Base-by-base conservation (phyloP, 73 alveolate genomes). In the Symbiodinium natans region DNA sequence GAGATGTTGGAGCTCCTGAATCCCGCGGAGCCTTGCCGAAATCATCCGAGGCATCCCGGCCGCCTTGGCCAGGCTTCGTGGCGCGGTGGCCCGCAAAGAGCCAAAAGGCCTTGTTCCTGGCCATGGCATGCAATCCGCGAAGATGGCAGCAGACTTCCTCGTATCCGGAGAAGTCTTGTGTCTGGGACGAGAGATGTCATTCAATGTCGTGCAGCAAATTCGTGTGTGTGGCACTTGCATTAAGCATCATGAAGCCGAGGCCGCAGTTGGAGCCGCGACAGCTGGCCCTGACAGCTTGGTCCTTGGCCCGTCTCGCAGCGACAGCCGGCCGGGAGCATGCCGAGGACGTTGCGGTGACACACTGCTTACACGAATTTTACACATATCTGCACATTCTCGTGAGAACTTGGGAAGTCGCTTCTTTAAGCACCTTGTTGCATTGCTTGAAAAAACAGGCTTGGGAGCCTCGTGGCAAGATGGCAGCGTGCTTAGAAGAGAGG, bases 241-340 rank as follows among this genome's bases (percentile, higher is more conserved):
- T n/a, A n/a, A n/a, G n/a, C n/a, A n/a, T n/a, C n/a, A n/a, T n/a
- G n/a, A n/a, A n/a, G 21, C 68, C 29, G 25, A 88, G 95, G 95
- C 95, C 95, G 23, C 71, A 54, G 39, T 31, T 88, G 86, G 85
- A 39, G 42, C 95, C 95, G 11, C 95, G 95, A 34, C 95, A 88
- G 46, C 73, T 88, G 95, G 84, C 95, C 42, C 41, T 88, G 23
- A 88, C 95, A 11, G 71, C 95, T 19, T 88, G 95, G 95, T 88
- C 86, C 85, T 59, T 88, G 95, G 95, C 86, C 33, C 95, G 95
- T 10, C 43, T 88, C 33, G 38, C 39, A 5, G 63, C 63, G 68
- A 52, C 68, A 27, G 17, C 68, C 29, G 68, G 68, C 1, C 1
- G 68, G 68, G 68, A 52, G 13, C 13, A n/a, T n/a, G n/a, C 68